These are phyloP conservation scores for Pseudogymnoascus sp. DNA, from an alignment of 2,329 filamentous ascomycete genomes.

Conservation along the genomic window DNA sequence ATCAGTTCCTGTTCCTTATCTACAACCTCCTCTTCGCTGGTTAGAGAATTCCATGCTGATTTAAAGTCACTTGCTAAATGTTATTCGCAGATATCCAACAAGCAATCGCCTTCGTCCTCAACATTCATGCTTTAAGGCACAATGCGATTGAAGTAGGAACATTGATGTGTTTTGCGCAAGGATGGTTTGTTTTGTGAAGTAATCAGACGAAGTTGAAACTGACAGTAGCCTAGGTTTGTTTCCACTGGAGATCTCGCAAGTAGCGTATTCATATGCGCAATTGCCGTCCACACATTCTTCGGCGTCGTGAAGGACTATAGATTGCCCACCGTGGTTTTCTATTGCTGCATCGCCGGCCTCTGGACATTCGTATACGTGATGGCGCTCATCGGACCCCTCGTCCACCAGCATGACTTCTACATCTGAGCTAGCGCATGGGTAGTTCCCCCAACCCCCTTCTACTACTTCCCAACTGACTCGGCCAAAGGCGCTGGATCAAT, in stretches of 20 bases:
- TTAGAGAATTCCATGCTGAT: not conserved
- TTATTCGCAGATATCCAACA: constrained; percentile 53
- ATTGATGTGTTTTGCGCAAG: constrained; percentile 53
- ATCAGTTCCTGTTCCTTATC: constrained; percentile 63
- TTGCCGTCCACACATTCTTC: constrained; percentile 60
- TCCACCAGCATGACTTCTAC: constrained; percentile 41
- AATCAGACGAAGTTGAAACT: constrained; percentile 6
- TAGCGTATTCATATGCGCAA: constrained; percentile 59
- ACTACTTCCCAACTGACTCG: not conserved
- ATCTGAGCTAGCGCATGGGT: constrained; percentile 60
- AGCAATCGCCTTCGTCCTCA: constrained; percentile 55
- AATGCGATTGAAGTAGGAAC: constrained; percentile 49
- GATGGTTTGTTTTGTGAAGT: constrained; percentile 47
- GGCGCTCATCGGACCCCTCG: constrained; percentile 41
- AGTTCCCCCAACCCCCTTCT: constrained; percentile 31
- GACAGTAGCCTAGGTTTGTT: not conserved
- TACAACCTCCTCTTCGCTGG: constrained; percentile 59
- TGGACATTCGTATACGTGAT: constrained; percentile 57
- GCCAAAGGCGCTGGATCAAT: constrained; percentile 48
- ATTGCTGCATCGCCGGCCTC: constrained; percentile 37
- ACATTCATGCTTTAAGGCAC: constrained; percentile 48
- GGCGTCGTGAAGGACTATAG: constrained; percentile 51
- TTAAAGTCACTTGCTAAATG: not conserved
- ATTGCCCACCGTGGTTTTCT: constrained; percentile 44
- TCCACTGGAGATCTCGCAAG: constrained; percentile 39